Base-by-base conservation (phyloP, 1,284 basidiomycete species). In the Leccinum proximum region DNA sequence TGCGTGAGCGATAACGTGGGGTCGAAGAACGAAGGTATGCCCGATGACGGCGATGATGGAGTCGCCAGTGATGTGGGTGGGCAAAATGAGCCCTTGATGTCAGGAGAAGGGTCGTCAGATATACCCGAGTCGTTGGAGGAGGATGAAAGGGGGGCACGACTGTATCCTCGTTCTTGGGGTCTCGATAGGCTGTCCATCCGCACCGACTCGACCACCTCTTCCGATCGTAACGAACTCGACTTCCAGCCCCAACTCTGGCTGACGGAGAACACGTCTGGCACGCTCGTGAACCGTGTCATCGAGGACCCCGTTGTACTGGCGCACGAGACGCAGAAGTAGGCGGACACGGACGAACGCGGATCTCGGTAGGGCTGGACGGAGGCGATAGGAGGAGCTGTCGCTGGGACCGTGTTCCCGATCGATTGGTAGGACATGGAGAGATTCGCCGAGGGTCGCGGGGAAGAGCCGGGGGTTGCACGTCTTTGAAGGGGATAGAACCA, bases 271-370 rank as follows among this genome's bases (percentile, higher is more conserved):
- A 86, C 83, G 74, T 97, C 95, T 2, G 95, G 96, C 1, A 89
- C 87, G 66, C 92, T 94, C 64, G 87, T 85, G 74, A 97, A 97
- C 58, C 88, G 84, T 58, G 93, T 95, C 70, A 95, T 81, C 26
- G 89, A 89, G 4, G 89, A 87, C 7, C 96, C 94, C 6, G 92
- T 88, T 11, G 90, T 87, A 62, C 86, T 91, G 1, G 91, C 87
- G 72, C 94, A 96, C 65, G 86, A 87, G 67, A 97, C 89, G 57
- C 86, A 85, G 72, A 98, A 97, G 76, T 93, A 94, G 3, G 89
- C 90, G 16, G 84, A 81, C 50, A 93, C 81, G 6, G 82, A 78
- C 40, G 83, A 72, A 18, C 91, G 85, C n/a, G 89, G 85, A 74
- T 93, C 91, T 64, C 91, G 84, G 71, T 88, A 92, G n/a, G 87